Evolutionary conservation across 2,329 filamentous ascomycete genomes (phyloP), one percentile per base, ranked within the genome.

Genomic region (Stachybotrys echinatus): DNA sequence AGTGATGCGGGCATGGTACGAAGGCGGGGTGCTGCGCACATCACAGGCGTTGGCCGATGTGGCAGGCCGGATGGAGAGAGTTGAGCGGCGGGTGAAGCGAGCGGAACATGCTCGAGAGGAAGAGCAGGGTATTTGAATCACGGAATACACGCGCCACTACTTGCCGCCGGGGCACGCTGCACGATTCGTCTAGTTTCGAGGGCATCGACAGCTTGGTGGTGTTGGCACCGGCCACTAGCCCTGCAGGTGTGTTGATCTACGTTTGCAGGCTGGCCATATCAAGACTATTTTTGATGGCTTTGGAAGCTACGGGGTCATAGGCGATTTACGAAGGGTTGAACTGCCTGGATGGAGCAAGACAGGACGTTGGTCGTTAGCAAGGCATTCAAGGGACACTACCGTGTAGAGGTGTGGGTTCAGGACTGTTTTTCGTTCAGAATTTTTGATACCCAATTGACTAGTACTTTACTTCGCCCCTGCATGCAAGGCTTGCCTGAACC

Each of bases 1-100:
- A 54, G 71, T 80, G 21, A 68, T 90, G 52, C 78, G 85, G 55
- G 68, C 74, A 34, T 95, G 89, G 86, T 91, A 92, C 67, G 84
- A 91, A 64, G 72, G 81, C 21, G 81, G 83, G 4, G 75, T 94
- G 42, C 71, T 95, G 45, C 77, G 79, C 12, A 82, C 81, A 57
- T 85, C 85, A 0, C 80, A 83, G 57, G 79, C 80, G 51, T 85
- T 90, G 71, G 86, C 85, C 20, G 82, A 86, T 47, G 83, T 86
- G 62, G 87, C 95, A 67, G 76, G 80, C 31, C 75, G 87, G 46
- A 66, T 92, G 12, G 79, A 81, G 65, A 73, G 75, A 52, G 78
- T 83, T 7, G 89, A 94, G 69, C 77, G 81, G 49, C 73, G 74
- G 8, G 74, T 92, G 3, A 76, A 82, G 62, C 78, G 87, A 60